Evolutionary conservation across 768 basidiomycete genomes (phyloP).

Genomic region (Mycena galericulata): DNA sequence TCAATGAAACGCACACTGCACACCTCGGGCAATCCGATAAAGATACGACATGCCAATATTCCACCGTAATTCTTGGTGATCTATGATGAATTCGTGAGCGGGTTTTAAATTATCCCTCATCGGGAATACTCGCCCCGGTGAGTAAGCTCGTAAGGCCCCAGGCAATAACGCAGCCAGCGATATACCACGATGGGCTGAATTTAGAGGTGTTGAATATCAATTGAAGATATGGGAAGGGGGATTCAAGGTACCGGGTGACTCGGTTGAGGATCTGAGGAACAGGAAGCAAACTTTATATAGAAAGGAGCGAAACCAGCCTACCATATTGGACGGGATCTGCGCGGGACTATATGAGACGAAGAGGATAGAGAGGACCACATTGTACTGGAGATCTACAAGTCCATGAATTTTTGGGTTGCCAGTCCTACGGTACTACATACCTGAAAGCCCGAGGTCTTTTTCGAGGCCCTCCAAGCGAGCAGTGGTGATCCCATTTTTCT

Average conservation of each 20-base stretch:
- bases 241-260: too few species aligned
- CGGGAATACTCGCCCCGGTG: constrained; percentile 61
- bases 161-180: constrained; percentile 66
- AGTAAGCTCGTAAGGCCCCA: constrained; percentile 75
- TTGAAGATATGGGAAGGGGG: too few species aligned
- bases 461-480: too few species aligned
- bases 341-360: constrained; percentile 73
- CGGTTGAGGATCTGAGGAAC: too few species aligned
- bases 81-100: constrained; percentile 45
- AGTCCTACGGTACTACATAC: too few species aligned
- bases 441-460: too few species aligned
- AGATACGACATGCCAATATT: constrained; percentile 65
- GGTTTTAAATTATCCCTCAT: background rate
- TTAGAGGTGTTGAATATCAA: too few species aligned
- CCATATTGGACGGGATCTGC: constrained; percentile 78
- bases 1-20: background rate
- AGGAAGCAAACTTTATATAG: too few species aligned
- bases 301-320: too few species aligned
- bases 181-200: constrained; percentile 69
- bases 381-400: too few species aligned
- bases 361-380: too few species aligned
- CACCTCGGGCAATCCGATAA: constrained; percentile 70
- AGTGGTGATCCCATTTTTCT: constrained; percentile 63
- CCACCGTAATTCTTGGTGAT: constrained; percentile 66
- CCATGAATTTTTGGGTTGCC: too few species aligned